Evolutionary conservation across 139 green algal genomes (phyloP).

Genomic region (Haematococcus lacustris): DNA sequence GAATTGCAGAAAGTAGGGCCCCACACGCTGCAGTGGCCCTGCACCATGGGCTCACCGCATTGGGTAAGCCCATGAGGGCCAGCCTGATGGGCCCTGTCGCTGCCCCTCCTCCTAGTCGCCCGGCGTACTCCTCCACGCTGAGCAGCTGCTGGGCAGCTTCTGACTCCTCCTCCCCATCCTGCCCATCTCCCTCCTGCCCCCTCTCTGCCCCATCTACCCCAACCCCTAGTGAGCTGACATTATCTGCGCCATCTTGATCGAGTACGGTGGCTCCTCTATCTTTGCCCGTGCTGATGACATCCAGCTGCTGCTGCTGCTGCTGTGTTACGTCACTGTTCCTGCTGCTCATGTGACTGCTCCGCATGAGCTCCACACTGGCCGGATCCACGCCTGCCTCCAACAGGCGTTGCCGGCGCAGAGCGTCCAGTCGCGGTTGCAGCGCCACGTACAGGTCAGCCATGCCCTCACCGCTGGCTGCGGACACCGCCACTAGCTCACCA

Average conservation of each 20-base stretch:
- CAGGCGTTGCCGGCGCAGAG: not conserved
- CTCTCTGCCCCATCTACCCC: not conserved
- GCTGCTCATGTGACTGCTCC: slow-evolving; percentile 1
- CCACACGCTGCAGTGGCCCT: not conserved
- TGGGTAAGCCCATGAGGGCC: slow-evolving; percentile 74
- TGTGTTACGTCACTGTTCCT: slow-evolving; percentile 4
- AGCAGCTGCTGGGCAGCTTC: not conserved
- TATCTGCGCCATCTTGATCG: not conserved
- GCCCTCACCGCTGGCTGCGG: slow-evolving; percentile 81
- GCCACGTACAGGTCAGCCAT: slow-evolving; percentile 77
- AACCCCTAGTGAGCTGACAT: not conserved
- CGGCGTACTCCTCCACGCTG: not conserved
- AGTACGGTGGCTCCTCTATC: not conserved
- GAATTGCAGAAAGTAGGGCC: not conserved
- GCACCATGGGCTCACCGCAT: slow-evolving; percentile 54
- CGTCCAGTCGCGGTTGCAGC: slow-evolving; percentile 44
- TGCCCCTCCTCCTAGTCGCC: not conserved
- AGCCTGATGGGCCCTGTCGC: slow-evolving; percentile 26
- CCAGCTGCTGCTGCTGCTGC: slow-evolving; percentile 17
- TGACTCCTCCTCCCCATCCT: slow-evolving; percentile 2
- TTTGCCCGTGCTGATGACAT: not conserved
- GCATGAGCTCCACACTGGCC: not conserved
- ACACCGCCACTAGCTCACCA: slow-evolving; percentile 74
- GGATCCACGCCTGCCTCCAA: not conserved
- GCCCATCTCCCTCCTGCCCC: not conserved